Evolutionary conservation across 2,329 filamentous ascomycete species (phyloP), one percentile per base, ranked within the genome.

Genomic region (Colletotrichum lindemuthianum): DNA sequence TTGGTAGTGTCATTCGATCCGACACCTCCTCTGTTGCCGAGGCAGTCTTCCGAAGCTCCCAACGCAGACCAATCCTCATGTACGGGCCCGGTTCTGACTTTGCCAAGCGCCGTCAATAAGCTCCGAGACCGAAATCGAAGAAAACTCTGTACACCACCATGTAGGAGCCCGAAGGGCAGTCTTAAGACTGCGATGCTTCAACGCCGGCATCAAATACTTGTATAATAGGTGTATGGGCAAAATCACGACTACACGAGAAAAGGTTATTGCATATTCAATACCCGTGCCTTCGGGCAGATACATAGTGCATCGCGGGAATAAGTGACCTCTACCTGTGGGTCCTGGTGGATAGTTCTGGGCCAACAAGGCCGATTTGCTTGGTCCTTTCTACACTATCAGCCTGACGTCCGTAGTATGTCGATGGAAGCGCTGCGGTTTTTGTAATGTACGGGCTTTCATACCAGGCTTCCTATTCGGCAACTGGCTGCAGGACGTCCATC

Each of bases 1-100:
- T 99, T 71, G 96, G 96, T 71, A 97, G 93, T 72, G 94, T 97
- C 48, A 97, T 99, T 73, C 91, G 96, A 75, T 94, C 93, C 65
- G 96, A 99, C 72, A 89, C 92, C 69, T 92, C 92, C 47, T 89
- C 91, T 41, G 89, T 92, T 72, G 83, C 90, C 64, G 85, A 88
- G 70, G 87, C 93, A 75, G 88, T 92, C 63, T 97, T 95, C 81
- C 86, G 88, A 70, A 87, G 88, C 76, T 89, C 92, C 54, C 88
- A 90, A 70, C 84, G 90, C 72, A 86, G 88, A 68, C 92, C 94
- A 32, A 88, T 95, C 72, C 88, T 97, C 68, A 83, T 87, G 75
- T 75, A 77, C 37, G 71, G 74, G 54, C 63, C 67, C 13, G 75
- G 77, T 40, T 82, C 80, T 71, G 24, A 70, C 66, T 54, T 65